Evolutionary conservation across 768 basidiomycete genomes (phyloP).

Genomic region (Russula dissimulans): DNA sequence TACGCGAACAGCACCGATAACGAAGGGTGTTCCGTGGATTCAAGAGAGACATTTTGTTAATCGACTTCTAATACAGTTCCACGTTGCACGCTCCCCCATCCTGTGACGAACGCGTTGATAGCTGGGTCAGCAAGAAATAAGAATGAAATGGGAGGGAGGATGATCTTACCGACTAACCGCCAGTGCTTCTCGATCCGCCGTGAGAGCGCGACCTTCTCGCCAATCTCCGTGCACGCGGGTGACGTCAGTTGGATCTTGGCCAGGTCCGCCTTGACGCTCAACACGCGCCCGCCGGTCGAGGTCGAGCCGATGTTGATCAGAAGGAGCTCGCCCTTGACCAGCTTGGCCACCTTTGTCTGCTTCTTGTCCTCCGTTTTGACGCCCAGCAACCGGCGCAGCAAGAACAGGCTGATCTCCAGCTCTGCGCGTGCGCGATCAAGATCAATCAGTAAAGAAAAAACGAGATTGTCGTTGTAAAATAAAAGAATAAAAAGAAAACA

Average conservation of each 20-base stretch:
- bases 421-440: slow-evolving; percentile 35
- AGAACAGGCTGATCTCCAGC: slow-evolving; percentile 87
- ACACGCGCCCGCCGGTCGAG: slow-evolving; percentile 90
- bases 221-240: slow-evolving; percentile 92
- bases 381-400: slow-evolving; percentile 91
- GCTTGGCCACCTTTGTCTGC: slow-evolving; percentile 90
- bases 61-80: slow-evolving; percentile 78
- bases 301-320: slow-evolving; percentile 98
- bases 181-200: slow-evolving; percentile 97
- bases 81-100: slow-evolving; percentile 75
- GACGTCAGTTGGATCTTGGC: slow-evolving; percentile 91
- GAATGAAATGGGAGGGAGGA: neutral
- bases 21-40: neutral
- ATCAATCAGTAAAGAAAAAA: neutral
- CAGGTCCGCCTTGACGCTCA: slow-evolving; percentile 89
- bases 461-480: no score
- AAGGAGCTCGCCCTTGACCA: slow-evolving; percentile 83
- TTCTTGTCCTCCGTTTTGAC: slow-evolving; percentile 99
- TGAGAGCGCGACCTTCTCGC: slow-evolving; percentile 94
- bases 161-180: slow-evolving; percentile 83
- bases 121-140: neutral
- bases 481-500: no score
- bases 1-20: neutral
- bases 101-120: slow-evolving; percentile 22
- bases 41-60: slow-evolving; percentile 23